These are phyloP conservation scores for Phylloporus scabripes DNA, from an alignment of 768 basidiomycete species.

Conservation along the genomic window DNA sequence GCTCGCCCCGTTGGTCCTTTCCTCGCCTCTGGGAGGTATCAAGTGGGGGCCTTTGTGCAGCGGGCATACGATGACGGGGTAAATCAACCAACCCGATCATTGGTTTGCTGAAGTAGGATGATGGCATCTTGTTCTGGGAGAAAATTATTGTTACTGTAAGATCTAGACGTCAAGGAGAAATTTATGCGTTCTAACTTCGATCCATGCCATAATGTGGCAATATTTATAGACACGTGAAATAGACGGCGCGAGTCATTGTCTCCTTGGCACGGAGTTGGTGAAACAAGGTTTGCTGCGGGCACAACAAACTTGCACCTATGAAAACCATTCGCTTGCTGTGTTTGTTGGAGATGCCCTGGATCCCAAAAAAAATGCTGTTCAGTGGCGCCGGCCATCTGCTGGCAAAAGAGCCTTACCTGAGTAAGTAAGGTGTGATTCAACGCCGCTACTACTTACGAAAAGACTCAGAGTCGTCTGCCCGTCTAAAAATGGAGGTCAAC, in stretches of 20 bases:
- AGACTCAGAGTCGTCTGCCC: too few relatives aligned
- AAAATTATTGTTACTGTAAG: neutral
- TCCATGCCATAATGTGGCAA: too few relatives aligned
- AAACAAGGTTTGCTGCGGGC: neutral
- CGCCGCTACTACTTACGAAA: too few relatives aligned
- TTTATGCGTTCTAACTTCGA: neutral
- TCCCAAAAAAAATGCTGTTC: neutral
- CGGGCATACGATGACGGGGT: neutral
- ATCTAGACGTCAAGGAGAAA: neutral
- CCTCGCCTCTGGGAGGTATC: neutral
- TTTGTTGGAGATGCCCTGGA: too few relatives aligned
- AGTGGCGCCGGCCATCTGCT: too few relatives aligned
- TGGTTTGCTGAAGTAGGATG: constrained; percentile 2
- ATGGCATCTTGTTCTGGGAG: constrained; percentile 1
- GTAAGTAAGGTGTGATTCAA: too few relatives aligned
- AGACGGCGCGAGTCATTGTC: neutral
- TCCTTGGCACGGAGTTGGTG: neutral
- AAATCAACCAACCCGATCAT: neutral
- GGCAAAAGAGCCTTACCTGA: too few relatives aligned
- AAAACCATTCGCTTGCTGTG: neutral
- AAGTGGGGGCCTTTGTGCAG: neutral
- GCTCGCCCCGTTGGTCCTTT: neutral
- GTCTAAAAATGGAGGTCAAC: too few relatives aligned
- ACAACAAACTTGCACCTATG: neutral
- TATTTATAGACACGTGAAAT: neutral